A percentile compares a stretch with the other conserved stretches of the same genome.
Conservation (phyloP, 2,329 filamentous ascomycete species). For the Fusarium robinianum region DNA sequence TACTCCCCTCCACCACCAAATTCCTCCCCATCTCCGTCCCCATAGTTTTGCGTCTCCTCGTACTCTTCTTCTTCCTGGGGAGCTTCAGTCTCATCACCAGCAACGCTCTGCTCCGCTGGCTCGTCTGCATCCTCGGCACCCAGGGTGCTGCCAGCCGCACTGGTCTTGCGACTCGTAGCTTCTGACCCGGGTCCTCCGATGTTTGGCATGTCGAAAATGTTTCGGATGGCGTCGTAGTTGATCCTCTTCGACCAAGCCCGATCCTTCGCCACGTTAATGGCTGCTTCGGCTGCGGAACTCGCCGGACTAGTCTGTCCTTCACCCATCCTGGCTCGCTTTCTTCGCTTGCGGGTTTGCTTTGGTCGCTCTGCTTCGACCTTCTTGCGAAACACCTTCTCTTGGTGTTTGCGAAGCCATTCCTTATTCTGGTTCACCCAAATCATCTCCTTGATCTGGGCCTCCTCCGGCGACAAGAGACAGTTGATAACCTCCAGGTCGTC, state of each 20-base stretch:
- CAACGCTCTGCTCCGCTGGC: slow-evolving; percentile 43
- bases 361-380: slow-evolving; percentile 64
- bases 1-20: slow-evolving; percentile 41
- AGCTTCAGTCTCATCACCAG: slow-evolving; percentile 40
- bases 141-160: slow-evolving; percentile 43
- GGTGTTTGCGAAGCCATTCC: slow-evolving; percentile 85
- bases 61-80: slow-evolving; percentile 42
- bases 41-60: slow-evolving; percentile 42
- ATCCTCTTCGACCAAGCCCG: slow-evolving; percentile 74
- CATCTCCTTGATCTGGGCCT: slow-evolving; percentile 81
- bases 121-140: slow-evolving; percentile 44
- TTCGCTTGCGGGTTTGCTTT: slow-evolving; percentile 61
- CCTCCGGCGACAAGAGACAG: slow-evolving; percentile 73
- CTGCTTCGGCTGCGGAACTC: slow-evolving; percentile 70
- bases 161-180: slow-evolving; percentile 52
- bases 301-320: slow-evolving; percentile 69
- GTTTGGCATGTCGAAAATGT: slow-evolving; percentile 57
- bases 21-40: slow-evolving; percentile 37
- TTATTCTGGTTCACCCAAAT: slow-evolving; percentile 97
- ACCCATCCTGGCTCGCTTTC: slow-evolving; percentile 62
- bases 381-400: slow-evolving; percentile 78
- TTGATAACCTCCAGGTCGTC: slow-evolving; percentile 86
- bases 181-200: slow-evolving; percentile 54
- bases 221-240: slow-evolving; percentile 68
- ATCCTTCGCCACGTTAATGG: slow-evolving; percentile 68